Evolutionary conservation across 2,329 filamentous ascomycete species (phyloP).

Genomic region (Gaeumannomyces sp.): DNA sequence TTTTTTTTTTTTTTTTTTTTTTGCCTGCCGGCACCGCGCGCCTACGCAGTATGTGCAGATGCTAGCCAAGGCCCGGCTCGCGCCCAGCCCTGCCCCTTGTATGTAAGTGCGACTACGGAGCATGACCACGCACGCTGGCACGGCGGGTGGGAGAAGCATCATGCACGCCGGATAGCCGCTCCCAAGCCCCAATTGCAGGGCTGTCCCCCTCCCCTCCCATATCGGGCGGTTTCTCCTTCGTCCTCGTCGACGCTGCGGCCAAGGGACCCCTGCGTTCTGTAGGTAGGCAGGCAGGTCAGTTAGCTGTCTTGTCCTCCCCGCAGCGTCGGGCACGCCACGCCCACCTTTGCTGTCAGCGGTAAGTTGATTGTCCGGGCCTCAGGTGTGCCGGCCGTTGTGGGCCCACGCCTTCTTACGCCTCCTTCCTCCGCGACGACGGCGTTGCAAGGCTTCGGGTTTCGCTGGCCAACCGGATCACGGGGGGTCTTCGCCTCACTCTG

Average conservation of each 20-base stretch:
- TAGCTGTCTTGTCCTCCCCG: no score
- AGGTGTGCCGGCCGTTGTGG: background rate
- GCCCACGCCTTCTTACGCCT: background rate
- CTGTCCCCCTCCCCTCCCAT: no score
- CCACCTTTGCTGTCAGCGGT: background rate
- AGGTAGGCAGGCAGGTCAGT: no score
- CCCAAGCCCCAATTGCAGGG: no score
- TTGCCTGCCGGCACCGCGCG: no score
- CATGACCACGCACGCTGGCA: no score
- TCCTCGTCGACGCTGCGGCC: background rate
- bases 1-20: no score
- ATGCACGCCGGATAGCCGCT: background rate
- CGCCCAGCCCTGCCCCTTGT: no score
- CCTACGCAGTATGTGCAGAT: background rate
- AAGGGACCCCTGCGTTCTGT: background rate
- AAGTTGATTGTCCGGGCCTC: background rate
- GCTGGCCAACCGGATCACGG: background rate
- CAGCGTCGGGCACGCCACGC: background rate
- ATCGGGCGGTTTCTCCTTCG: background rate
- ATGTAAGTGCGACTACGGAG: background rate
- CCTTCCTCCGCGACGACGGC: no score
- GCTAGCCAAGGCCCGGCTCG: no score
- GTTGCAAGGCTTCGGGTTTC: no score
- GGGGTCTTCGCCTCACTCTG: background rate
- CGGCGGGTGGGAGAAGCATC: background rate